Evolutionary conservation across 352 stramenopile species (phyloP), one percentile per base, ranked within the genome.

Genomic region (Pythium folliculosum): DNA sequence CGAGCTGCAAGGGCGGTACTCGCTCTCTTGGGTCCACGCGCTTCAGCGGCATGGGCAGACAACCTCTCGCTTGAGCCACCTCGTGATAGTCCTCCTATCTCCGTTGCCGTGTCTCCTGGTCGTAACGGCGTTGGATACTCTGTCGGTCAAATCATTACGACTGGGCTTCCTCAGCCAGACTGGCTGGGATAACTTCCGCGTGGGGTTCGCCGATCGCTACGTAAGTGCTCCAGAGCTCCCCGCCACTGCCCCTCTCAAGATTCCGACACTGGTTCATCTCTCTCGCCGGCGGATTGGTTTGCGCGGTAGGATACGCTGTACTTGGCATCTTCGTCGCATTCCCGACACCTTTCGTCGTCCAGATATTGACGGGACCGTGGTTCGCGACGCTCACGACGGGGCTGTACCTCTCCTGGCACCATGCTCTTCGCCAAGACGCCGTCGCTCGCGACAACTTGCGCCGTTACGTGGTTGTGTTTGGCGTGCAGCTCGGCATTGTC

Each of bases 401-500:
- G 17, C 37, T 58, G 3, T 60, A 37, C 25, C 14, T 54, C 35
- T 43, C 49, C 1, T 67, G 60, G 60, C 38, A 32, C 25, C 22
- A 60, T 14, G 21, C 22, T 10, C 37, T 67, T 3, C 35, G 22
- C 1, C 16, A 3, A 2, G 40, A 67, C 38, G 21, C n/a, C 6
- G 27, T 51, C 6, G 35, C 23, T 7, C 35, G 60, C 13, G 25
- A 59, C 16, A 57, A 53, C 30, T 19, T 67, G 19, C 25, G 27
- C 12, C 37, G 50, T 19, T 67, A 67, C 14, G n/a, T 59, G 4
- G 23, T 27, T 6, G 49, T 59, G 17, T 53, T 67, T 37, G 13
- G 22, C 40, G 37, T 49, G 19, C 60, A 67, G n/a, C 37, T 52
- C 37, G 37, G 30, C 12, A 58, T 67, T 25, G 23, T 67, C 25